phyloP scores from a whole-genome alignment of 169 alveolate species.

The Plasmodium vivax region DNA sequence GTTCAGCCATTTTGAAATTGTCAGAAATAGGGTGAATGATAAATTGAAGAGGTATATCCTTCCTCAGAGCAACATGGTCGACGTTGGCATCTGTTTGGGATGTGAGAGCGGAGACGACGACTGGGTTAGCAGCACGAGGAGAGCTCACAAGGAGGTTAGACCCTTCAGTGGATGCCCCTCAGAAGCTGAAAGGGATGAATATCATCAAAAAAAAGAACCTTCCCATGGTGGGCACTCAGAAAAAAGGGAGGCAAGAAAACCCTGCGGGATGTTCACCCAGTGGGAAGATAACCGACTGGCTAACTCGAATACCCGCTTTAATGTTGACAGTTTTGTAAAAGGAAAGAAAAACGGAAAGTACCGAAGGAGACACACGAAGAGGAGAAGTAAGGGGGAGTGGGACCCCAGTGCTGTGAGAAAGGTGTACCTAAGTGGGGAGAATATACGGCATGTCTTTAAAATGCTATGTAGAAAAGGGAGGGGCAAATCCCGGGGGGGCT shows the following conservation, averaged over 20 bases:
- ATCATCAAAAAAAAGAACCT: not conserved
- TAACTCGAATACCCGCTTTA: not conserved
- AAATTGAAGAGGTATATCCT: not conserved
- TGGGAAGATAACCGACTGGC: not conserved
- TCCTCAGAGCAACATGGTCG: conserved; percentile 8
- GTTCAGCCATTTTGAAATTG: conserved; percentile 27
- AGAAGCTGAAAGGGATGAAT: not conserved
- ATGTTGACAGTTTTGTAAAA: conserved; percentile 1
- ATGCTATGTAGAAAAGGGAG: not conserved
- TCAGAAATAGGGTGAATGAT: conserved; percentile 15
- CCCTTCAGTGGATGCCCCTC: not conserved
- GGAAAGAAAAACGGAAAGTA: not conserved
- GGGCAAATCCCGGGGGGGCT: not conserved
- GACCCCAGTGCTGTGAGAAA: conserved; percentile 4
- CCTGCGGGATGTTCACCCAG: not conserved
- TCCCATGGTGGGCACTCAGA: not conserved
- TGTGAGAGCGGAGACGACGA: not conserved
- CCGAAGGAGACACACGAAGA: not conserved
- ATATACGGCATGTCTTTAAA: conserved; percentile 11
- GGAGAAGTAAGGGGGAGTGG: not conserved
- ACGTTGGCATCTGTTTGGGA: not conserved
- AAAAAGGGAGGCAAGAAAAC: not conserved
- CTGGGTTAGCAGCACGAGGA: not conserved
- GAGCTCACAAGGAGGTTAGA: not conserved
- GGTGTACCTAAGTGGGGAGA: conserved; percentile 2